Base-by-base conservation (phyloP, 2,329 filamentous ascomycete species). In the Incumbomyces lentus region DNA sequence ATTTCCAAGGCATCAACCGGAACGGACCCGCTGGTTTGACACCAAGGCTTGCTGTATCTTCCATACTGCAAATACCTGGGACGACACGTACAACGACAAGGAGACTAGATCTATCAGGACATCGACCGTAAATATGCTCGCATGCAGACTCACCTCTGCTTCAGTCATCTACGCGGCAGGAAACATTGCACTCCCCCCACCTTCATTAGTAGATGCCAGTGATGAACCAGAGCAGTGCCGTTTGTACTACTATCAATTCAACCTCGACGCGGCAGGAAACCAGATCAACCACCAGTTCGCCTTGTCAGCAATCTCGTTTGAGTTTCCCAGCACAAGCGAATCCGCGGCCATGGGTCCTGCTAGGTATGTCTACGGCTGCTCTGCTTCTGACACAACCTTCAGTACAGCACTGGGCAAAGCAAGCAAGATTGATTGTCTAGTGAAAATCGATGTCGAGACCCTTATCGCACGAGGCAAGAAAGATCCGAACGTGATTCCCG, bases 51-150 rank as follows among this genome's bases (percentile, higher is more conserved):
- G 79, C 55, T 79, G 79, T 55, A 82, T 86, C 37, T 84, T 85
- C 51, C 82, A 86, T 55, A 83, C 81, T 0, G 82, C 79, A 1
- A 85, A 84, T 53, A 76, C 76, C 1, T 86, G 82, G 82, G 79
- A 84, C 44, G 70, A 73, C 3, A 52, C 60, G 1, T 50, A 62
- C 13, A 19, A 57, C 1, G 53, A 59, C n/a, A 49, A 52, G 16
- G 56, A 58, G 10, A 49, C 64, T 46, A 34, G 51, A 26, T 16
- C 38, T 36, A 7, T 55, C 52, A 55, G 65, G 48, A 55, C 67
- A 0, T 57, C 56, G 13, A 65, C 69, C 1, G 77, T 85, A 3
- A 79, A 81, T 55, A 72, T 86, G 57, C 67, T 86, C 1, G 76
- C 74, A 1, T 85, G 82, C 52, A 75, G 82, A 2, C 66, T 84